A percentile compares a stretch with the other conserved stretches of the same genome.
These are phyloP conservation scores for Strobilomyces dryophilus DNA, from an alignment of 768 basidiomycete genomes.

Conservation along the genomic window DNA sequence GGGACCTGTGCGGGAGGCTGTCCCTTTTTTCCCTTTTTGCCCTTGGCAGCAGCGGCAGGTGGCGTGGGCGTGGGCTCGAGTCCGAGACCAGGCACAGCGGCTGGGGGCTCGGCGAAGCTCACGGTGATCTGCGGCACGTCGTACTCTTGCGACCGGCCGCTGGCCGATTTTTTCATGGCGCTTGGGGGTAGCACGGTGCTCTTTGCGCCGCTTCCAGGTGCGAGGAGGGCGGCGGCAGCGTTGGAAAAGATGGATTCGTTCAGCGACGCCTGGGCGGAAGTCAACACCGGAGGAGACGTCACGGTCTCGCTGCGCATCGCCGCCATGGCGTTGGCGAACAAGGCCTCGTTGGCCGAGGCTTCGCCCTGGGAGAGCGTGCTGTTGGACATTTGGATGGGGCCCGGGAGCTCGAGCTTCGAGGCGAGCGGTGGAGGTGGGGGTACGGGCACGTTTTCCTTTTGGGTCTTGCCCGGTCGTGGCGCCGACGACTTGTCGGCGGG, in stretches of 20 bases:
- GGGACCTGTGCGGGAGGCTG: constrained; percentile 10
- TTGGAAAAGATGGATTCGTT: constrained; percentile 26
- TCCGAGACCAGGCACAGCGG: too few species aligned
- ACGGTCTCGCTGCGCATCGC: constrained; percentile 15
- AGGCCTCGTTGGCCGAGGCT: constrained; percentile 19
- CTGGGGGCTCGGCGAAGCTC: constrained; percentile 16
- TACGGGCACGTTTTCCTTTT: constrained; percentile 27
- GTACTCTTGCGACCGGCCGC: constrained; percentile 22
- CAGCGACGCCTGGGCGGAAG: constrained; percentile 17
- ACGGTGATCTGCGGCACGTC: constrained; percentile 27
- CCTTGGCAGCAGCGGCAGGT: constrained; percentile 6
- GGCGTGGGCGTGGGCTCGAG: constrained; percentile 12
- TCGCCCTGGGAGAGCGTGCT: constrained; percentile 26
- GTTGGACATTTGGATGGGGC: constrained; percentile 22
- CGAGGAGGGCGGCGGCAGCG: constrained; percentile 13
- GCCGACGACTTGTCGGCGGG: constrained; percentile 12
- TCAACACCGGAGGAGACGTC: constrained; percentile 5
- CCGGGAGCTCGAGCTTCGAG: constrained; percentile 20
- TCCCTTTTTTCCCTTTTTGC: constrained; percentile 27
- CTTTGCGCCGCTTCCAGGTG: constrained; percentile 3
- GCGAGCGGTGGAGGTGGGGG: background rate
- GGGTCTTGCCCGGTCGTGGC: constrained; percentile 16
- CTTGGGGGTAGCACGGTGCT: constrained; percentile 16
- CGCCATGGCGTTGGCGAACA: constrained; percentile 26
- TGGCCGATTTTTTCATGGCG: constrained; percentile 25